Conservation (phyloP, 2,329 filamentous ascomycete species). For the Ophiosphaerella narmari region DNA sequence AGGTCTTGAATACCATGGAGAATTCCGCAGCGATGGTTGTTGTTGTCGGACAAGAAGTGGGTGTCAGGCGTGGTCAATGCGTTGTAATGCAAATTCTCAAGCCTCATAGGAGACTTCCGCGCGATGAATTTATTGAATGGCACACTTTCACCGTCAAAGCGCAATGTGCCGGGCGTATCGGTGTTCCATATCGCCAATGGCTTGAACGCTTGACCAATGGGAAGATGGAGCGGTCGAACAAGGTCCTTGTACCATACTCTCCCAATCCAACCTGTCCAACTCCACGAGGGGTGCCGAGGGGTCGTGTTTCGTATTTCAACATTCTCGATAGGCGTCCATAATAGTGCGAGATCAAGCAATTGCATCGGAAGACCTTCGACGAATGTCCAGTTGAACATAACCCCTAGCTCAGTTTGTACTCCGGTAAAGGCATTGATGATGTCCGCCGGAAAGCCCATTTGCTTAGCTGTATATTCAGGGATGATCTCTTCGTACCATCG, state of each 20-base stretch:
- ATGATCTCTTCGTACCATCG: conserved; percentile 9
- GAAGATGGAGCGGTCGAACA: conserved; percentile 2
- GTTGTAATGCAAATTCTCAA: not conserved
- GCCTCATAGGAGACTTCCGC: not conserved
- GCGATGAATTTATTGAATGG: not conserved
- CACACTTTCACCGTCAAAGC: not conserved
- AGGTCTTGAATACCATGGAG: not conserved
- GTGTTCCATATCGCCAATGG: not conserved
- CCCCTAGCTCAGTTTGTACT: conserved; percentile 1
- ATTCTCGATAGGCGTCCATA: conserved; percentile 3
- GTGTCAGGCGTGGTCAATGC: conserved; percentile 1
- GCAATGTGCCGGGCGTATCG: not conserved
- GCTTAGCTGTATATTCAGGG: conserved; percentile 5
- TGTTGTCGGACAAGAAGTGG: conserved; percentile 2
- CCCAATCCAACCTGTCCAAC: conserved; percentile 4
- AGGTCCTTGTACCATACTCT: conserved; percentile 2
- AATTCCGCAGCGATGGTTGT: conserved; percentile 3
- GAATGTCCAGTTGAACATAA: conserved; percentile 5
- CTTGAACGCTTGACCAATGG: conserved; percentile 1
- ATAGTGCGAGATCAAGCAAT: conserved; percentile 7
- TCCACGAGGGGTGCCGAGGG: conserved; percentile 2
- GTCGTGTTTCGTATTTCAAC: not conserved
- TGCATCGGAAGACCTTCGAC: not conserved
- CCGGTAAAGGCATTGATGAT: conserved; percentile 8
- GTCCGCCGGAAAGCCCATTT: conserved; percentile 3